phyloP scores from a whole-genome alignment of 352 stramenopile species.

The Pythium phragmitis region DNA sequence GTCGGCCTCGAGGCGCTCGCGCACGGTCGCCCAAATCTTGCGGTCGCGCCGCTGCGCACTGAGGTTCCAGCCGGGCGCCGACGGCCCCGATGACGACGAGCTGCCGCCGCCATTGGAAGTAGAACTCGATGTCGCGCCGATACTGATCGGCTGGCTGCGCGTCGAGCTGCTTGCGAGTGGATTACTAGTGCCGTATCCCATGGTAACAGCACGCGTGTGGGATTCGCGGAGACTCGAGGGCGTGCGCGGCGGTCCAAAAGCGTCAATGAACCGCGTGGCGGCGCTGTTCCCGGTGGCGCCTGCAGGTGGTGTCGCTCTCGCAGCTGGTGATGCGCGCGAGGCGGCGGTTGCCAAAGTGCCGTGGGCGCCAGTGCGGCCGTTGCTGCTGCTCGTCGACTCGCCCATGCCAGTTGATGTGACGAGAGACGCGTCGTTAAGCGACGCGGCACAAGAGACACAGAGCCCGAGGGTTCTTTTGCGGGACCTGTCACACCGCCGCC shows the following conservation, averaged over 20 bases:
- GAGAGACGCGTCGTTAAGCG: constrained; percentile 3
- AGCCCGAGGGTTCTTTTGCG: background rate
- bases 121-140: background rate
- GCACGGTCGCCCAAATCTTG: constrained; percentile 56
- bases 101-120: background rate
- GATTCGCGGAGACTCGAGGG: background rate
- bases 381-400: background rate
- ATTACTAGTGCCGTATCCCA: constrained; percentile 25
- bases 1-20: constrained; percentile 60
- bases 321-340: constrained; percentile 9
- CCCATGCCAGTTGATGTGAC: constrained; percentile 5
- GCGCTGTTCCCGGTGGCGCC: background rate
- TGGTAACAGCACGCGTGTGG: background rate
- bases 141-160: constrained; percentile 31
- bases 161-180: background rate
- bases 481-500: constrained; percentile 9
- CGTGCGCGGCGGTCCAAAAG: constrained; percentile 15
- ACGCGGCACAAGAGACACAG: background rate
- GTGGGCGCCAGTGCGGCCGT: background rate
- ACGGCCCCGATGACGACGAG: constrained; percentile 8
- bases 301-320: background rate
- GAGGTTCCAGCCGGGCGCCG: constrained; percentile 50
- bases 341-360: constrained; percentile 7
- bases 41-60: constrained; percentile 61
- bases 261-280: constrained; percentile 23